Conservation (phyloP, 805 yeast species). For the Candida insectalens region DNA sequence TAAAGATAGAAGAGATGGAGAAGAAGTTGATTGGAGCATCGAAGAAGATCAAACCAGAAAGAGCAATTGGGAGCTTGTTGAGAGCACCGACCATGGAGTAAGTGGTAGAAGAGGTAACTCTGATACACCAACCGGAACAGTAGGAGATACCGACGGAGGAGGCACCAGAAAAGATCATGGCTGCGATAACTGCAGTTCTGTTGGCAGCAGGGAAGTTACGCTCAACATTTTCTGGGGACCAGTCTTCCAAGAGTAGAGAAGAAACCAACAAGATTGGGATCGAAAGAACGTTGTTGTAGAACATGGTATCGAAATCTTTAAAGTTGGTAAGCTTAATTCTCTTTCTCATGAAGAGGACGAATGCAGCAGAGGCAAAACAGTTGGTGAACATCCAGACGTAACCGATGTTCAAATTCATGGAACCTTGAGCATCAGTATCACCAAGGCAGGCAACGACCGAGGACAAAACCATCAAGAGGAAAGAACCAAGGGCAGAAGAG, state of each 20-base stretch:
- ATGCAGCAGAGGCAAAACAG: constrained; percentile 90
- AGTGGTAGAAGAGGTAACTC: constrained; percentile 97
- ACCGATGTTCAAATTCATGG: constrained; percentile 50
- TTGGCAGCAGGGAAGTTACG: constrained; percentile 69
- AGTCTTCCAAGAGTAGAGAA: constrained; percentile 80
- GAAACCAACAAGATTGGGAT: constrained; percentile 77
- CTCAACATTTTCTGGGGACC: constrained; percentile 74
- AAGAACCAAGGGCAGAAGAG: constrained; percentile 81
- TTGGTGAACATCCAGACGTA: constrained; percentile 96
- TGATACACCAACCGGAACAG: constrained; percentile 99
- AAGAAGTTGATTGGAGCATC: constrained; percentile 92
- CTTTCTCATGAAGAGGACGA: constrained; percentile 92
- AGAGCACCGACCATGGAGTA: constrained; percentile 99
- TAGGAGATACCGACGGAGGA: constrained; percentile 95
- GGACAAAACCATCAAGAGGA: constrained; percentile 85
- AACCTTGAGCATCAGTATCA: constrained; percentile 31
- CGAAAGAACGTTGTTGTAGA: constrained; percentile 89
- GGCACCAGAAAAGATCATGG: constrained; percentile 89
- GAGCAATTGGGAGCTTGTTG: constrained; percentile 95
- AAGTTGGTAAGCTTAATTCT: constrained; percentile 95
- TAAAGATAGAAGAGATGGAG: constrained; percentile 77
- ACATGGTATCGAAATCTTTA: constrained; percentile 97
- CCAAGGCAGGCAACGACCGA: constrained; percentile 95
- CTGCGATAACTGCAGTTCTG: constrained; percentile 58
- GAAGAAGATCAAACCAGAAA: constrained; percentile 89